Evolutionary conservation across 2,329 filamentous ascomycete genomes (phyloP), one percentile per base, ranked within the genome.

Genomic region (Paraconiothyrium brasiliense): DNA sequence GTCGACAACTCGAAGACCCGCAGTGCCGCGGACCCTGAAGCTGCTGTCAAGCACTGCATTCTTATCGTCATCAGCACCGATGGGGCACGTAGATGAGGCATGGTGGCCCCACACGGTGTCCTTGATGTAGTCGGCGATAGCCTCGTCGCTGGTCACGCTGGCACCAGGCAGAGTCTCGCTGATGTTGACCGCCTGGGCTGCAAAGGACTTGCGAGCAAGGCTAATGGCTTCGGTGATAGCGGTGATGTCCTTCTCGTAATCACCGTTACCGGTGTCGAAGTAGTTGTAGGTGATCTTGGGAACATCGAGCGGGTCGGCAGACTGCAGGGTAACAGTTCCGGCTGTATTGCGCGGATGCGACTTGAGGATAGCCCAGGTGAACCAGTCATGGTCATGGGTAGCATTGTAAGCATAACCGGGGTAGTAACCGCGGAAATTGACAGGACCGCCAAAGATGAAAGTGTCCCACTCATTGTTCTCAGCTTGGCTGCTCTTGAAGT

Each of bases 251-350:
- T 90, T 90, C 44, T 85, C 78, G 83, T 2, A 88, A 67, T 90
- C 88, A 0, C 85, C 84, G 70, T 87, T 87, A 22, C 85, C 85
- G 0, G 80, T 75, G 58, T 78, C 74, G 64, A 78, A 79, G 71
- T 75, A 78, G 73, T 78, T 78, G 73, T 75, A 78, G 10, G 67
- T 68, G 67, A 92, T 90, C 8, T 84, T 74, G 0, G 90, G 90
- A 3, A 83, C 79, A 57, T 91, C 89, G 0, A 86, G 84, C 0
- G 90, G 89, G 70, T 92, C 85, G 0, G 84, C 78, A 0, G 86
- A 89, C 16, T 80, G 81, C 5, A 93, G 84, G 3, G 76, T 83
- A 4, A 93, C 89, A 1, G 83, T 85, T 9, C 90, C 90, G 6
- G 75, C 82, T 74, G 76, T 77, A 73, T 92, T 91, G 56, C 86